Conservation (phyloP, 179 eudicot species). For the Amaranthus tricolor region DNA sequence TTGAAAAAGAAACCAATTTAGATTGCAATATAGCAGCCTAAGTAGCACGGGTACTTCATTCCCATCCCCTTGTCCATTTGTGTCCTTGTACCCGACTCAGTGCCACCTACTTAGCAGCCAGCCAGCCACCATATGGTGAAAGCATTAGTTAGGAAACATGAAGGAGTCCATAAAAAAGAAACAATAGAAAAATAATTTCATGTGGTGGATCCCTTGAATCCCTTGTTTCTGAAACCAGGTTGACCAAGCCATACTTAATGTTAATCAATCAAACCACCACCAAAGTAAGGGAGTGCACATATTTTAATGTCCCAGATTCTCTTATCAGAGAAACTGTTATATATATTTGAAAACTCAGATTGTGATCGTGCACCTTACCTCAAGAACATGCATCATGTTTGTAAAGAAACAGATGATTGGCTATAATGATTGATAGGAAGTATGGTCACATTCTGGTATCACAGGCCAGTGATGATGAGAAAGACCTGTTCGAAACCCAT, state of each 20-base stretch:
- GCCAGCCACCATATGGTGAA: background rate
- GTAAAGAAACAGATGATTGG: background rate
- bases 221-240: background rate
- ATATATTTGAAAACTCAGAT: background rate
- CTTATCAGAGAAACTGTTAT: background rate
- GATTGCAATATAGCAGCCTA: too few relatives aligned
- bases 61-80: too few relatives aligned
- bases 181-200: background rate
- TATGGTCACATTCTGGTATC: background rate
- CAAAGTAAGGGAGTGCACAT: background rate
- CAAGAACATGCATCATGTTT: background rate
- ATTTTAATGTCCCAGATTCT: background rate
- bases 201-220: background rate
- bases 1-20: too few relatives aligned
- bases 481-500: background rate
- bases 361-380: background rate
- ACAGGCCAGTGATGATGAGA: background rate
- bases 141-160: background rate
- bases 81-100: too few relatives aligned
- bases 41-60: too few relatives aligned
- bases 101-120: too few relatives aligned
- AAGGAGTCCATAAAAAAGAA: background rate
- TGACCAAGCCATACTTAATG: background rate
- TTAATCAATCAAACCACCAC: background rate
- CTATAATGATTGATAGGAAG: background rate